A percentile compares a stretch with the other conserved stretches of the same genome.
Evolutionary conservation across 2,329 filamentous ascomycete species (phyloP).

Genomic region (Pseudogymnoascus sp.): DNA sequence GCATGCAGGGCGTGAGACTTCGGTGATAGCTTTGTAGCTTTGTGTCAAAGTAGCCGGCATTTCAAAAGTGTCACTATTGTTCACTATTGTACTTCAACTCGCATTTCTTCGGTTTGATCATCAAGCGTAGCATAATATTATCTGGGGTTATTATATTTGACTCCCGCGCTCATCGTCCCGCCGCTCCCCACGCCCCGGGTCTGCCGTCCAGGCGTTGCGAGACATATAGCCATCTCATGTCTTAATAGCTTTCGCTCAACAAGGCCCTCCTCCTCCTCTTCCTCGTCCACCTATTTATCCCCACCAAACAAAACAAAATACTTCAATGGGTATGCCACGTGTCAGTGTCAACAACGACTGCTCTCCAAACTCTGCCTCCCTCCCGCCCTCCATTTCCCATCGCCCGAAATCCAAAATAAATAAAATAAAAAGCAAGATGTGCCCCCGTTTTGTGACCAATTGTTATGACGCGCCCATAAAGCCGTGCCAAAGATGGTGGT

Average conservation of each 20-base stretch:
- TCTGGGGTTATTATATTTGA: constrained; percentile 5
- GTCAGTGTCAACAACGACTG: constrained; percentile 7
- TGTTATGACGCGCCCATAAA: constrained; percentile 5
- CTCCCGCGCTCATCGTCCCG: not conserved
- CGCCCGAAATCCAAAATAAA: not conserved
- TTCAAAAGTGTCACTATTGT: not conserved
- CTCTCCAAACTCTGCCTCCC: constrained; percentile 5
- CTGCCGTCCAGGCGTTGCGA: constrained; percentile 7
- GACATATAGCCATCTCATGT: not conserved
- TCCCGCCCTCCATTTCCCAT: not conserved
- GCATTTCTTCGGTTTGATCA: not conserved
- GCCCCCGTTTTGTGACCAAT: not conserved
- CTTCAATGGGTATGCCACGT: constrained; percentile 7
- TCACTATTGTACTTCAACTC: not conserved
- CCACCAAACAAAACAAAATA: constrained; percentile 4
- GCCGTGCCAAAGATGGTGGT: constrained; percentile 2
- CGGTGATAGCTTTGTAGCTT: not conserved
- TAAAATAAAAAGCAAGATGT: not conserved
- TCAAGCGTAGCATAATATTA: constrained; percentile 6
- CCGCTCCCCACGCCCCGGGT: not conserved
- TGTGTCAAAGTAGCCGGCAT: not conserved
- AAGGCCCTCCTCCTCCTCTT: not conserved
- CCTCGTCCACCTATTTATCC: constrained; percentile 5
- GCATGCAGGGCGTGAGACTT: not conserved
- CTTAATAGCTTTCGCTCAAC: constrained; percentile 7